Base-by-base conservation (phyloP, 805 yeast genomes). In the Ogataea angusta region DNA sequence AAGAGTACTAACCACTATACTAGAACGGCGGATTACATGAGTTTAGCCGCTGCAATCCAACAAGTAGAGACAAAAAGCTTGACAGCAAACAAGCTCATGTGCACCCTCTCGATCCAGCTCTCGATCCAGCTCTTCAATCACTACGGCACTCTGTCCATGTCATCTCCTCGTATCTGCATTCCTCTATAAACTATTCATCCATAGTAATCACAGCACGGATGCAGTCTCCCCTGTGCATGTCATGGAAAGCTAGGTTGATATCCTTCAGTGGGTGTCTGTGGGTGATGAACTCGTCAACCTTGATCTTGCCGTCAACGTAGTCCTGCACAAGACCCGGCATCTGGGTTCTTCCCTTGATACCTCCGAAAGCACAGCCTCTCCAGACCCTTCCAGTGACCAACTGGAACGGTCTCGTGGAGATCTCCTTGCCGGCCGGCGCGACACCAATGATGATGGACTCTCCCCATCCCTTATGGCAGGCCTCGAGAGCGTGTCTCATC, bases 401-500 rank as follows among this genome's bases (percentile, higher is more conserved):
- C 73, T 91, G 98, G 86, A 93, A 93, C 47, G 99, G 99, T 69
- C 98, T 81, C 34, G 98, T 93, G 43, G 95, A 69, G 50, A 95
- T 90, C 70, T 93, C 98, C 69, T 89, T 75, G 52, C 99, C 99
- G 29, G 97, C 95, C 53, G 96, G 95, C 34, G 99, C 99, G 54
- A 93, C 99, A 66, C 99, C 99, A 62, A 93, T 93, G 57, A 93
- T 73, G 54, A 91, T 76, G 16, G 96, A 88, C 61, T 82, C 80
- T 68, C 99, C 99, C 97, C 99, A 93, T 51, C 99, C 99, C 69
- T 90, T 91, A 73, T 93, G 98, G 66, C 96, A 89, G 16, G 95
- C 86, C 73, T 93, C 98, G 52, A 93, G 75, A 21, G 99, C 99
- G 60, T 80, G 73, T 71, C 98, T 82, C 99, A 93, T 93, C 36